Percentiles rank a stretch among this genome's conserved stretches.
Evolutionary conservation across 192 early-diverging fungal genomes (phyloP).

Genomic region (Dimargaris xerosporica): DNA sequence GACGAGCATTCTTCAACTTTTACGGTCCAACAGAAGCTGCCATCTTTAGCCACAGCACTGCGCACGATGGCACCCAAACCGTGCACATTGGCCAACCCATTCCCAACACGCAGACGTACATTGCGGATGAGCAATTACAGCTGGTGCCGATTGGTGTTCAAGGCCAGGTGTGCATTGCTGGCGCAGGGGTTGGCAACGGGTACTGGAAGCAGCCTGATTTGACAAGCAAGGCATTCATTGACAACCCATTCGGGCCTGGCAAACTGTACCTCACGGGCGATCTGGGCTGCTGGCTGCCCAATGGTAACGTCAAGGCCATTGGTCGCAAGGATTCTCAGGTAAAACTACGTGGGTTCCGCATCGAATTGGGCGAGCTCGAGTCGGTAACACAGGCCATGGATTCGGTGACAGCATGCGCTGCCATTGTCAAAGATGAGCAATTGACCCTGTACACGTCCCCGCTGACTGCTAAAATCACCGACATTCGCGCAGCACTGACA

Average conservation of each 20-base stretch:
- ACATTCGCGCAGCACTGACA: neutral
- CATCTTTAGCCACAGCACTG: neutral
- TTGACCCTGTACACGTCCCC: neutral
- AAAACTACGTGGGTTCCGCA: slow-evolving; percentile 2
- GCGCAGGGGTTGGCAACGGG: neutral
- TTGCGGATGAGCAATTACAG: slow-evolving; percentile 13
- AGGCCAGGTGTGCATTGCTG: slow-evolving; percentile 22
- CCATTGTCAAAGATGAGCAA: neutral
- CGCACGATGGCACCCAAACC: neutral
- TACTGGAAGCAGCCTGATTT: slow-evolving; percentile 5
- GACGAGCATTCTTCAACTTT: neutral
- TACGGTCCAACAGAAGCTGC: neutral
- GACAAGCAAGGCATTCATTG: neutral
- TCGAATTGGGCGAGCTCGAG: slow-evolving; percentile 2
- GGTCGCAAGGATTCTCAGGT: slow-evolving; percentile 3
- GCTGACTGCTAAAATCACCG: neutral
- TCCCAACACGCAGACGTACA: slow-evolving; percentile 16
- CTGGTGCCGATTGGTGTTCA: slow-evolving; percentile 18
- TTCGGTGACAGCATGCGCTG: neutral
- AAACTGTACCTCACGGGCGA: neutral
- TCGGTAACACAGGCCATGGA: neutral
- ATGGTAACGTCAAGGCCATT: neutral
- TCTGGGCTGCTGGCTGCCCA: slow-evolving; percentile 1
- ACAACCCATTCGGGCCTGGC: neutral
- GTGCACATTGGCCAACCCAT: slow-evolving; percentile 15